phyloP scores from a whole-genome alignment of 2,329 filamentous ascomycete genomes.

The Diplodia sapinea region DNA sequence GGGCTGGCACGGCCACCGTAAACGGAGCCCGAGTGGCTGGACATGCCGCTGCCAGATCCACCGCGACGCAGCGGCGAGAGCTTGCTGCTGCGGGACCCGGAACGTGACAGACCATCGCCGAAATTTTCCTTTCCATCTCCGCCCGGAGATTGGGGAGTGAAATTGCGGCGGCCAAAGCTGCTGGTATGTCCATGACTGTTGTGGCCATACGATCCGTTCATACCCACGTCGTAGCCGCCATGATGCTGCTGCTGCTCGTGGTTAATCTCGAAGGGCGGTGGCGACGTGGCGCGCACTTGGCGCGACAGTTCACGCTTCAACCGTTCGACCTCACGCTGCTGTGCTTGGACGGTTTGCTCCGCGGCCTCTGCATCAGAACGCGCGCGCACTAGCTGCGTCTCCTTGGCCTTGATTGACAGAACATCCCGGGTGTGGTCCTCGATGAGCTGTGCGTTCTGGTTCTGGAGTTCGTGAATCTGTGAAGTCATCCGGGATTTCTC shows the following conservation, averaged over 20 bases:
- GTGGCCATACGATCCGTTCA: constrained; percentile 67
- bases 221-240: constrained; percentile 59
- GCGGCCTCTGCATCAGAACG: constrained; percentile 88
- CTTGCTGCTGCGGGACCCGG: constrained; percentile 43
- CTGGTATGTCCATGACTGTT: constrained; percentile 49
- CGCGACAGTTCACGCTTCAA: constrained; percentile 81
- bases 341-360: constrained; percentile 81
- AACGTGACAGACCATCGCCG: constrained; percentile 38
- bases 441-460: constrained; percentile 94
- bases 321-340: constrained; percentile 87
- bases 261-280: constrained; percentile 55
- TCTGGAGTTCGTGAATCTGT: constrained; percentile 92
- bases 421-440: constrained; percentile 97
- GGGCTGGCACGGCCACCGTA: constrained; percentile 45
- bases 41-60: constrained; percentile 42
- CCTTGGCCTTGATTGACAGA: constrained; percentile 95
- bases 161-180: constrained; percentile 39
- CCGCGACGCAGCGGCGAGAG: constrained; percentile 45
- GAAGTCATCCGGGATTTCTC: constrained; percentile 82
- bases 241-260: constrained; percentile 45
- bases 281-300: constrained; percentile 60
- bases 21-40: constrained; percentile 39
- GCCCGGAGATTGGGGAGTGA: constrained; percentile 42
- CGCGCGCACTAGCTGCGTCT: constrained; percentile 92
- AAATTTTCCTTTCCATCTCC: constrained; percentile 58